Evolutionary conservation across 352 stramenopile species (phyloP), one percentile per base, ranked within the genome.

Genomic region (Phytophthora ramorum): DNA sequence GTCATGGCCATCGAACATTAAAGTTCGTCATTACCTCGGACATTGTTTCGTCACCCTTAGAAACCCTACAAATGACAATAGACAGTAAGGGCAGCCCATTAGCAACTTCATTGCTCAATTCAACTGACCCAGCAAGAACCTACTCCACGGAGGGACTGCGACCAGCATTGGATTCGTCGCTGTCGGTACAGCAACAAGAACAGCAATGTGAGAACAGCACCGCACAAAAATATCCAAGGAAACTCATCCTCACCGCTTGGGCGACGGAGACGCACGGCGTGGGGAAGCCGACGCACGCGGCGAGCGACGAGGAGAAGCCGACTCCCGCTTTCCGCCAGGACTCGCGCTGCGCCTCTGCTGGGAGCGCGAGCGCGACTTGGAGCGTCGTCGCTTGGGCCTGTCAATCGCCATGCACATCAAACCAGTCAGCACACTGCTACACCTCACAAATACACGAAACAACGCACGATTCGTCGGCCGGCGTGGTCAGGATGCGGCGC

Each of bases 401-500:
- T 8, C 28, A 10, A 12, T 2, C 5, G 7, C 12, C 28, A 34
- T 24, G 22, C 7, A 37, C 12, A 35, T 26, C 5, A 53, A 19
- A 63, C 28, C 5, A 40, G 14, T 40, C 34, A 40, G 34, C 10
- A 40, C 34, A 7, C 14, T 20, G 3, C 2, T 20, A 8, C 20
- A 37, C 45, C 45, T 44, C 38, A 7, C 16, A 32, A 19, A 10
- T 12, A 44, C 38, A 5, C 7, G 2, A 63, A 13, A 16, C 7
- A 7, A 73, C 58, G 47, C 61, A 65, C 59, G 59, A 69, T 53
- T 50, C 53, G 12, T 66, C 63, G 13, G 38, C 14, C 28, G 67
- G 57, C n/a, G 63, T 14, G 58, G 58, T 73, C 8, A 76, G 45
- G 41, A 76, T 72, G 24, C 69, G 69, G 7, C 85, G 83, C 85